Evolutionary conservation across 352 stramenopile species (phyloP), one percentile per base, ranked within the genome.

Genomic region (Pythium sp.): DNA sequence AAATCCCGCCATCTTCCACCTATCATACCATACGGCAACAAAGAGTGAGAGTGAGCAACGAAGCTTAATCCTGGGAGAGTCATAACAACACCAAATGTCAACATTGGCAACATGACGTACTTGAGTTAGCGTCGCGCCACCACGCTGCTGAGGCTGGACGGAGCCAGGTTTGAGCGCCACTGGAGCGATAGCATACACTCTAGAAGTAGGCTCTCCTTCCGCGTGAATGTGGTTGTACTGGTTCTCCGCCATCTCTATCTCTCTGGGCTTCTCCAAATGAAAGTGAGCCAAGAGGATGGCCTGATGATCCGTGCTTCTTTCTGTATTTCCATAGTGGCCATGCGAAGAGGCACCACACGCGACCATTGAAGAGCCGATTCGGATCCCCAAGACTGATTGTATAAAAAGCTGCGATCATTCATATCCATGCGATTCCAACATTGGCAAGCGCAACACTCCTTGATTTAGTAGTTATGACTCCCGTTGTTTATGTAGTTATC

Each of bases 51-150:
- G 18, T n/a, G 15, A n/a, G 4, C 41, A 20, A 47, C 15, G 5
- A n/a, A n/a, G 41, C 4, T 47, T 20, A n/a, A n/a, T 49, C 15
- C 0, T 22, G 15, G 15, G 20, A 49, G 41, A 49, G 41, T 18
- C 15, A 5, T 18, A 18, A 20, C 38, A 47, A 47, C 12, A 20
- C 14, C 38, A 47, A 43, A 43, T 43, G 36, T 20, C 14, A 5
- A 47, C 4, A n/a, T 0, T 47, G 12, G n/a, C 14, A 32, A 32
- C n/a, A 26, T 20, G 47, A 68, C 20, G 43, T 8, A 76, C 79
- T 78, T 85, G 78, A 15, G 78, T 85, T 51, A 90, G 66, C n/a
- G 82, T 84, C 7, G 82, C 77, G 28, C 82, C 82, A 55, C 82
- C 82, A 2, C 82, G 76, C 14, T 71, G 58, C 7, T 65, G 43